phyloP scores from a whole-genome alignment of 169 alveolate genomes.

The Eimeria falciformis region DNA sequence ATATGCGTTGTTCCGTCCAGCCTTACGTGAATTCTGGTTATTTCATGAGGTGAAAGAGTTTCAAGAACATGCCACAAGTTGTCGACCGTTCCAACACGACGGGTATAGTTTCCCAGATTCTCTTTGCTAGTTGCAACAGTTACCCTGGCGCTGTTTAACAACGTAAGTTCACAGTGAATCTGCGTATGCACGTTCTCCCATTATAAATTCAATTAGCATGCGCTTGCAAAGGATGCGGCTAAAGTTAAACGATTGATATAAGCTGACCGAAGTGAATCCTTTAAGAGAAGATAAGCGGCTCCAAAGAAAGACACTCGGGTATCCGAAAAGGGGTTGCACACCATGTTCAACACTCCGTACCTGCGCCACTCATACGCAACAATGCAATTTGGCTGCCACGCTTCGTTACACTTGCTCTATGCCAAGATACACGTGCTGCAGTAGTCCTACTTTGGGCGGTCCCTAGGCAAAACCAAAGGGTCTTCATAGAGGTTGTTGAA shows the following conservation, averaged over 20 bases:
- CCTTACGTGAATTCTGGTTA: slow-evolving; percentile 54
- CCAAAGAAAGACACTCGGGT: slow-evolving; percentile 67
- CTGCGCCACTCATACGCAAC: background rate
- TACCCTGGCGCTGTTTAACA: slow-evolving; percentile 47
- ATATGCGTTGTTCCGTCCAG: background rate
- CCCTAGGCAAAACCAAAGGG: slow-evolving; percentile 44
- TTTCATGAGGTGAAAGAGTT: slow-evolving; percentile 50
- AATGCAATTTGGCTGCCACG: background rate
- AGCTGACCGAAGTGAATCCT: slow-evolving; percentile 69
- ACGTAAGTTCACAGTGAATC: background rate
- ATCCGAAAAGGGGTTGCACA: slow-evolving; percentile 63
- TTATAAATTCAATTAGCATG: background rate
- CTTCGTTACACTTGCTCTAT: background rate
- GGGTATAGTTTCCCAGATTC: slow-evolving; percentile 2
- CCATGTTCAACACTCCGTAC: slow-evolving; percentile 68
- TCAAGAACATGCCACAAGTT: slow-evolving; percentile 60
- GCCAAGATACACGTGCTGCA: background rate
- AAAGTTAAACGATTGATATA: background rate
- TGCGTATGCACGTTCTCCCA: background rate
- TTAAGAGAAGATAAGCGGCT: slow-evolving; percentile 60
- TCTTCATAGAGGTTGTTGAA: slow-evolving; percentile 61
- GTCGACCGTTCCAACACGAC: slow-evolving; percentile 68
- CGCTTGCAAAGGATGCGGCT: background rate
- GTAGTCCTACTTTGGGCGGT: slow-evolving; percentile 49
- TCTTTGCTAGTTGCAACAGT: slow-evolving; percentile 69